Evolutionary conservation across 352 stramenopile genomes (phyloP).

Genomic region (Globisporangium orthogonon): DNA sequence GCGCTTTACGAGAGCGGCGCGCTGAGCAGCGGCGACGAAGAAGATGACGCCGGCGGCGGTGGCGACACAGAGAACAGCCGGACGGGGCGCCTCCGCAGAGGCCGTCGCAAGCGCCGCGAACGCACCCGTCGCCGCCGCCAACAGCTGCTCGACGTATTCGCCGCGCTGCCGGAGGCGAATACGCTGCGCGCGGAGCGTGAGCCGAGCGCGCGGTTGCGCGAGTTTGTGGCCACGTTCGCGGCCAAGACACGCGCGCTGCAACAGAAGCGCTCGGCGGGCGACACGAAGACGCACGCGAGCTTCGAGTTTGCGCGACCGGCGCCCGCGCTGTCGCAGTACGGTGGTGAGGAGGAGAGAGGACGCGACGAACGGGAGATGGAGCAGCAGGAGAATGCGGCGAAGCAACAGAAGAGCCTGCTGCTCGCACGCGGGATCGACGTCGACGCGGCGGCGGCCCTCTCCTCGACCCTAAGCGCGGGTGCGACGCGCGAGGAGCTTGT

Average conservation of each 20-base stretch:
- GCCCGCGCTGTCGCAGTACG: background rate
- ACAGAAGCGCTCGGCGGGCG: conserved; percentile 49
- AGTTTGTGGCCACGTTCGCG: conserved; percentile 46
- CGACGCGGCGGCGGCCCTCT: background rate
- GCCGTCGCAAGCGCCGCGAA: conserved; percentile 18
- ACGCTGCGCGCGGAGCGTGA: conserved; percentile 30
- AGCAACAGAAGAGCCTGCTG: conserved; percentile 12
- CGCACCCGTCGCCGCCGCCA: conserved; percentile 18
- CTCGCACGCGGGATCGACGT: conserved; percentile 4
- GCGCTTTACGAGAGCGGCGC: conserved; percentile 36
- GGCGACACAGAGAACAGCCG: conserved; percentile 2
- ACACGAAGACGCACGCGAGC: conserved; percentile 46
- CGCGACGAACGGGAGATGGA: conserved; percentile 5
- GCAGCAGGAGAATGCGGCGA: background rate
- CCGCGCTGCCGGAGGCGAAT: conserved; percentile 32
- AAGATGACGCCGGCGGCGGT: conserved; percentile 11
- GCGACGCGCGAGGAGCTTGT: conserved; percentile 36
- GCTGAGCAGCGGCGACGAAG: conserved; percentile 13
- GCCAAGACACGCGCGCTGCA: conserved; percentile 36
- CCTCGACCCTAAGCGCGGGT: background rate
- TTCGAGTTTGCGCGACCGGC: conserved; percentile 58
- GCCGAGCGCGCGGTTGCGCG: conserved; percentile 37
- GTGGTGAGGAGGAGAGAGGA: background rate
- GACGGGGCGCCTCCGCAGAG: conserved; percentile 1
- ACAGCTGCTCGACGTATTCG: conserved; percentile 21